Evolutionary conservation across 352 stramenopile species (phyloP).

Genomic region (Pythium sp.): DNA sequence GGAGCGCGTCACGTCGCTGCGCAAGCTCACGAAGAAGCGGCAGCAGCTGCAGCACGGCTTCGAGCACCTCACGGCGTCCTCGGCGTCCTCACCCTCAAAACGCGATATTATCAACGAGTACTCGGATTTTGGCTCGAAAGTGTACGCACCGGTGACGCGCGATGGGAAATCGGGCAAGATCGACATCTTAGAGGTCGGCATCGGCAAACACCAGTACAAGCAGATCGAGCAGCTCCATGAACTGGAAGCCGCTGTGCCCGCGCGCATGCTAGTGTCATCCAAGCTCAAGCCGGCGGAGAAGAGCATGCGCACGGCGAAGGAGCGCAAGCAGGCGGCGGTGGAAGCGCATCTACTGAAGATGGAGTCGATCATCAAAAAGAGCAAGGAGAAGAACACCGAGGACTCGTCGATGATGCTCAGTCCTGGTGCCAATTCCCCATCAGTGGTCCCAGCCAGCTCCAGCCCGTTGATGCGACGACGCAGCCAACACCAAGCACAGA

Average conservation of each 20-base stretch:
- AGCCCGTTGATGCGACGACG: slow-evolving; percentile 23
- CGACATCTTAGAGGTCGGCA: slow-evolving; percentile 50
- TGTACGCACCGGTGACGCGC: slow-evolving; percentile 82
- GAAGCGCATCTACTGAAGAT: slow-evolving; percentile 85
- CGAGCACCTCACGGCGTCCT: slow-evolving; percentile 22
- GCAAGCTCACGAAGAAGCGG: slow-evolving; percentile 89
- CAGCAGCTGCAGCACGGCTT: slow-evolving; percentile 26
- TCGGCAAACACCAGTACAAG: slow-evolving; percentile 48
- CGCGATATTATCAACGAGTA: slow-evolving; percentile 91
- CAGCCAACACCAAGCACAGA: slow-evolving; percentile 43
- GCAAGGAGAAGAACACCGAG: slow-evolving; percentile 29
- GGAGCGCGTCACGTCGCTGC: slow-evolving; percentile 82
- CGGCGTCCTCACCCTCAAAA: slow-evolving; percentile 33
- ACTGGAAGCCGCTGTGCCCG: slow-evolving; percentile 61
- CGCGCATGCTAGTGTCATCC: slow-evolving; percentile 44
- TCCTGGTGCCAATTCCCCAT: neutral
- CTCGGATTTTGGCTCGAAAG: slow-evolving; percentile 69
- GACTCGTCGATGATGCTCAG: neutral
- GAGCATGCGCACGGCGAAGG: slow-evolving; percentile 61
- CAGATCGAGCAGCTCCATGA: slow-evolving; percentile 55
- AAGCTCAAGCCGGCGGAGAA: slow-evolving; percentile 54
- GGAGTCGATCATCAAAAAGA: slow-evolving; percentile 81
- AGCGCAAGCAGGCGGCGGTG: slow-evolving; percentile 71
- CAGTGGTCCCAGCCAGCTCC: neutral
- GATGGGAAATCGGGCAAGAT: slow-evolving; percentile 54